Evolutionary conservation across 495 filamentous ascomycete species (phyloP), one percentile per base, ranked within the genome.

Genomic region (Rusavskia elegans): DNA sequence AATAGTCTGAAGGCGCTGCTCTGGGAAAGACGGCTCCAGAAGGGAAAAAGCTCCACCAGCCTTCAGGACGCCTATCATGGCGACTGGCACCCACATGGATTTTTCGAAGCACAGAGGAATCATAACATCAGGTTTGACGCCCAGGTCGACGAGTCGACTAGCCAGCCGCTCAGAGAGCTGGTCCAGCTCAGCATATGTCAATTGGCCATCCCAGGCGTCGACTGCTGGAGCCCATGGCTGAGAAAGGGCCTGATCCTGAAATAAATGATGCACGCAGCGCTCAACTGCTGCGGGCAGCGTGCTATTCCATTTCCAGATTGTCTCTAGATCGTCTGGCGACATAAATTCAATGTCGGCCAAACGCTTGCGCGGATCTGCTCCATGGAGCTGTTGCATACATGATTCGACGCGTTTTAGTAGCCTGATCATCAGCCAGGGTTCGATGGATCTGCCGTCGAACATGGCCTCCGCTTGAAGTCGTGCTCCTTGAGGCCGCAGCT

Each of bases 21-120:
- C 68, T 0, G 81, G 79, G 36, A 77, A 69, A 0, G 64, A 60
- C 16, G 73, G 71, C 56, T 83, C 79, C 5, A 85, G 63, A 8
- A 48, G 42, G 4, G 59, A 42, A 27, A 53, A 57, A 11, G 59
- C 66, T 7, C 62, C 72, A 29, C 77, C 76, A 11, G 77, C 64
- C 49, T 75, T 75, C 61, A 79, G 66, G 30, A 78, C 63, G n/a
- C 65, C 77, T 11, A 81, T 51, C 0, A 77, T 64, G 0, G 73
- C 69, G 29, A 79, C 66, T 19, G 73, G 56, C 2, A 72, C 70
- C 72, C 71, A 74, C 45, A 63, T 65, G 17, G 71, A 77, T 57
- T 81, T 81, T 48, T 79, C 71, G 38, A 80, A 75, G 53, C 69
- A 76, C 27, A 80, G 58, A 0, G 74, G 71, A 6, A 80, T 66